Evolutionary conservation across 1,139 yeast genomes (phyloP).

Genomic region (Nakaseomyces nivariensis): DNA sequence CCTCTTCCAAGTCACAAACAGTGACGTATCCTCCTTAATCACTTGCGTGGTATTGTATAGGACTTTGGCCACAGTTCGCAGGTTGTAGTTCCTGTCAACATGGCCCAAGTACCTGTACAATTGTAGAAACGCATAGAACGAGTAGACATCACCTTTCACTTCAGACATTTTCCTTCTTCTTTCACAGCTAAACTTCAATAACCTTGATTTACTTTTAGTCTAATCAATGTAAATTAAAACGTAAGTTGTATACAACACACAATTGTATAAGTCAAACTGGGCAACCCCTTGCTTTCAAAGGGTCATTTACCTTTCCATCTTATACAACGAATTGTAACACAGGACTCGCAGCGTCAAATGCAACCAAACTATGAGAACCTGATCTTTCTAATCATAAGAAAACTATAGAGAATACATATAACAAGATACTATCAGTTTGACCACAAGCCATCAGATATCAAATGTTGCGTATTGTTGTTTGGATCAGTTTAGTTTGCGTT

Average conservation of each 20-base stretch:
- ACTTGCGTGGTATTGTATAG: not conserved
- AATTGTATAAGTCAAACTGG: too few species aligned
- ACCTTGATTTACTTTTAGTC: too few species aligned
- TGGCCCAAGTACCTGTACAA: constrained; percentile 15
- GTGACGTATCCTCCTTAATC: constrained; percentile 36
- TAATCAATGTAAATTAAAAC: too few species aligned
- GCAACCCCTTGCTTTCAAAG: not conserved
- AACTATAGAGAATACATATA: too few species aligned
- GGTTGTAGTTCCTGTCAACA: constrained; percentile 1
- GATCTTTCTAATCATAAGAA: too few species aligned
- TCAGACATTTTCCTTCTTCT: not conserved
- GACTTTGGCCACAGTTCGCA: not conserved
- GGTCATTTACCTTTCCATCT: too few species aligned
- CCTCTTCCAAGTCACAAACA: constrained; percentile 84
- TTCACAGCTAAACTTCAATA: too few species aligned
- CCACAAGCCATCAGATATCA: too few species aligned
- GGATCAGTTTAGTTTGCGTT: not conserved
- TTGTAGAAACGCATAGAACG: constrained; percentile 28
- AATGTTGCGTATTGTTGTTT: not conserved
- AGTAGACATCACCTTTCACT: constrained; percentile 10
- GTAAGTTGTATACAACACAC: too few species aligned
- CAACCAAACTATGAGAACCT: not conserved
- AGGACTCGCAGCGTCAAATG: not conserved
- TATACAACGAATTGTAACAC: not conserved
- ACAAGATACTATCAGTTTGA: too few species aligned